A percentile compares a stretch with the other conserved stretches of the same genome.
phyloP scores from a whole-genome alignment of 352 stramenopile species.

The Phytophthora kernoviae region DNA sequence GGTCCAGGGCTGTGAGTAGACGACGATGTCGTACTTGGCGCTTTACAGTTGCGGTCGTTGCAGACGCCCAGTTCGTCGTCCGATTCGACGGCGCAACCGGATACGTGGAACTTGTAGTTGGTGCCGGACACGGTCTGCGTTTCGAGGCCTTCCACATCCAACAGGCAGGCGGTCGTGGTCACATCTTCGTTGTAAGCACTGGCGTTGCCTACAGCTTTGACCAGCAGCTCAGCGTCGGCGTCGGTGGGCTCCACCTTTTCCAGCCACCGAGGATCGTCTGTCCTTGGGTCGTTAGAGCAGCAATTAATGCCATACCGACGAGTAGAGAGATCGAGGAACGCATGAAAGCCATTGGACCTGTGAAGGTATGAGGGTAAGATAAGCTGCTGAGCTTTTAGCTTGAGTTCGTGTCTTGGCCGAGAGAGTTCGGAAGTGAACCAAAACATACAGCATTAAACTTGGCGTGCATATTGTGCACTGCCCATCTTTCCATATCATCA shows the following conservation, averaged over 20 bases:
- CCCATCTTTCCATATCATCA: constrained; percentile 28
- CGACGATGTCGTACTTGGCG: constrained; percentile 38
- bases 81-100: constrained; percentile 44
- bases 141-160: constrained; percentile 39
- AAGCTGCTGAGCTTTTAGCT: constrained; percentile 17
- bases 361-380: constrained; percentile 5
- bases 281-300: constrained; percentile 13
- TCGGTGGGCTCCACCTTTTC: constrained; percentile 23
- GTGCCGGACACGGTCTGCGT: constrained; percentile 56
- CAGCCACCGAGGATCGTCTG: constrained; percentile 33
- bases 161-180: constrained; percentile 40
- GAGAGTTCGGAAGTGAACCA: constrained; percentile 13
- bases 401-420: constrained; percentile 6
- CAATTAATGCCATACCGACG: constrained; percentile 15
- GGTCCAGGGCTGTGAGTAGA: constrained; percentile 46
- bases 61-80: constrained; percentile 46
- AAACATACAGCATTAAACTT: constrained; percentile 6
- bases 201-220: constrained; percentile 37
- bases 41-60: constrained; percentile 43
- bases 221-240: constrained; percentile 34
- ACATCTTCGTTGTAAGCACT: constrained; percentile 39
- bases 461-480: constrained; percentile 5
- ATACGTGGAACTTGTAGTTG: constrained; percentile 66
- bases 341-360: constrained; percentile 32
- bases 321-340: constrained; percentile 21